Percentiles rank a stretch among this genome's conserved stretches.
These are phyloP conservation scores for Elaeagnus macrophylla DNA, from an alignment of 306 rosid genomes.

Conservation along the genomic window DNA sequence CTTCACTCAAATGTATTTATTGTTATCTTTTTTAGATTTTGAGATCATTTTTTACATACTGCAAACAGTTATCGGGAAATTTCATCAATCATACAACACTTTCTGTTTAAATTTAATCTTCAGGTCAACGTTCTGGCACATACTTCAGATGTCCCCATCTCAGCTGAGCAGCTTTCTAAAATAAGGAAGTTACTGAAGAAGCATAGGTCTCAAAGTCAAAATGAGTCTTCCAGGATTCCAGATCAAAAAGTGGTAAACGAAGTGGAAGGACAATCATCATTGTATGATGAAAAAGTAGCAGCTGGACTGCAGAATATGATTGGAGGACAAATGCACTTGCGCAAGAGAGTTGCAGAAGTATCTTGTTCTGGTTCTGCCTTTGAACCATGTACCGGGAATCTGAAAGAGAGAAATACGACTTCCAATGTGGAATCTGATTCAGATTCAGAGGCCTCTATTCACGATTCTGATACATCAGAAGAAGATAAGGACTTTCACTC, in stretches of 20 bases:
- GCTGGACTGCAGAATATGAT: conserved; percentile 20
- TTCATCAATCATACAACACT: conserved; percentile 15
- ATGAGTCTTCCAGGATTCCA: conserved; percentile 28
- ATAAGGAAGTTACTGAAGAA: conserved; percentile 64
- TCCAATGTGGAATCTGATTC: conserved; percentile 34
- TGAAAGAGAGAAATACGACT: conserved; percentile 24
- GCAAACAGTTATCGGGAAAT: neutral
- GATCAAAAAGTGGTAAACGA: conserved; percentile 30
- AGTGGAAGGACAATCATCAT: conserved; percentile 27
- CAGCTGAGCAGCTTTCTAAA: conserved; percentile 62
- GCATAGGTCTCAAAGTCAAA: conserved; percentile 47
- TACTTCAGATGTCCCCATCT: conserved; percentile 54
- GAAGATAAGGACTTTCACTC: conserved; percentile 17
- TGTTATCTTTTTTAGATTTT: too few relatives aligned
- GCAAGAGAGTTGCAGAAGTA: conserved; percentile 52
- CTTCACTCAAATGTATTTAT: too few relatives aligned
- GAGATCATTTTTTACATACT: too few relatives aligned
- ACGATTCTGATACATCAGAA: conserved; percentile 22
- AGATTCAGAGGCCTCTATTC: conserved; percentile 26
- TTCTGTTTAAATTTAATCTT: conserved; percentile 20
- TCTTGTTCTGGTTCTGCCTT: conserved; percentile 36
- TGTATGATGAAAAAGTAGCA: conserved; percentile 31
- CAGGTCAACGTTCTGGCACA: conserved; percentile 93
- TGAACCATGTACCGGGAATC: conserved; percentile 23
- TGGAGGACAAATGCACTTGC: conserved; percentile 44